Conservation (phyloP, 495 filamentous ascomycete genomes). For the Talaromyces wortmannii region DNA sequence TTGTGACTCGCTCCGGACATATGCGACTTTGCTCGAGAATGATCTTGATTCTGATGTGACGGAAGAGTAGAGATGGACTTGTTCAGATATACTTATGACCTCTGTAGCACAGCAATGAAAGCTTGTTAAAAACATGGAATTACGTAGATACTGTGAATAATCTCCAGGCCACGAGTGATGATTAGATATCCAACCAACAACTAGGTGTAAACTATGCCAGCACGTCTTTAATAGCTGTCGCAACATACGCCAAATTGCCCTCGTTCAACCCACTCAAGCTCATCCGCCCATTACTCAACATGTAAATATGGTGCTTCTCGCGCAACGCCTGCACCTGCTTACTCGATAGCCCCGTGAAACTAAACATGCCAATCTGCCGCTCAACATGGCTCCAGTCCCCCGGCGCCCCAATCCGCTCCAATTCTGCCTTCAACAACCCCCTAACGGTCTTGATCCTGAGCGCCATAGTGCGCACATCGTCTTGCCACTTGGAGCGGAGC, state of each 20-base stretch:
- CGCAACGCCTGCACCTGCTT: conserved; percentile 13
- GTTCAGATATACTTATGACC: conserved; percentile 1
- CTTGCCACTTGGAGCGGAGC: conserved; percentile 20
- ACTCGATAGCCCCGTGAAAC: conserved; percentile 16
- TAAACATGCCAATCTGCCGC: conserved; percentile 32
- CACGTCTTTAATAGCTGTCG: conserved; percentile 9
- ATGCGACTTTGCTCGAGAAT: conserved; percentile 4
- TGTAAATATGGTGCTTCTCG: conserved; percentile 21
- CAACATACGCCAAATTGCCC: conserved; percentile 19
- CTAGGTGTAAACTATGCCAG: not conserved
- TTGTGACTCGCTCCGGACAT: conserved; percentile 2
- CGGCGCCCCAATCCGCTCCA: conserved; percentile 12
- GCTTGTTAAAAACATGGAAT: not conserved
- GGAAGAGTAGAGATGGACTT: not conserved
- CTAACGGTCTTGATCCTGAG: conserved; percentile 19
- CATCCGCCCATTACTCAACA: conserved; percentile 14
- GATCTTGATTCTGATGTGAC: conserved; percentile 3
- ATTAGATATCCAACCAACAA: not conserved
- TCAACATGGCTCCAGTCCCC: conserved; percentile 23
- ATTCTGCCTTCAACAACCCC: conserved; percentile 6
- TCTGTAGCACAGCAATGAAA: not conserved
- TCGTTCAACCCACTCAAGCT: conserved; percentile 27
- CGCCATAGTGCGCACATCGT: conserved; percentile 28
- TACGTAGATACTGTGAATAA: not conserved
- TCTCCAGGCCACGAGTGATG: not conserved